A percentile compares a stretch with the other conserved stretches of the same genome.
These are phyloP conservation scores for Gaeumannomyces tritici DNA, from an alignment of 2,329 filamentous ascomycete genomes.

Conservation along the genomic window DNA sequence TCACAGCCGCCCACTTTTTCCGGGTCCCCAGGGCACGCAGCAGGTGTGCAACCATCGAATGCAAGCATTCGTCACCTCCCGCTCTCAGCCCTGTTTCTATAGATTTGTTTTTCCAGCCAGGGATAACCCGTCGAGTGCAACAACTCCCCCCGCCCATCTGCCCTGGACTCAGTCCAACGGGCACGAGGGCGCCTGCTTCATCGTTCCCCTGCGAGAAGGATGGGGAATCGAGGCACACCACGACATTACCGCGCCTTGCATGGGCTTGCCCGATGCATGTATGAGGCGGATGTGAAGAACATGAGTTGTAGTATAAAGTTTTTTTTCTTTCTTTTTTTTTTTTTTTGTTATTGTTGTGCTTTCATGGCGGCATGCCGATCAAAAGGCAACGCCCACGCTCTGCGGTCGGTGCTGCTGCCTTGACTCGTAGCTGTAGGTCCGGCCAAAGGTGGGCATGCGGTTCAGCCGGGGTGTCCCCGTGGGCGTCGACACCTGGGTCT, in stretches of 20 bases:
- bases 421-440: neutral
- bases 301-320: neutral
- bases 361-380: conserved; percentile 9
- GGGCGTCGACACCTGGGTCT: conserved; percentile 9
- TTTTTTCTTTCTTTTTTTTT: neutral
- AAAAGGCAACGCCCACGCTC: conserved; percentile 39
- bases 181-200: neutral
- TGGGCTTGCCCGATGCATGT: neutral
- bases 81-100: neutral
- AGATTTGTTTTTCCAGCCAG: neutral
- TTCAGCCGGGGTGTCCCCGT: conserved; percentile 11
- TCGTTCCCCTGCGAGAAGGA: neutral
- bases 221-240: neutral
- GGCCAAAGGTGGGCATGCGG: conserved; percentile 2
- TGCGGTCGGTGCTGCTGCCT: conserved; percentile 18
- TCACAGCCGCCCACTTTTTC: neutral
- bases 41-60: neutral
- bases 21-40: neutral
- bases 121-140: neutral
- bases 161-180: neutral
- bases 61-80: neutral
- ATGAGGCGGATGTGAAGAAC: neutral
- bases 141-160: neutral
- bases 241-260: neutral
- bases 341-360: too few species aligned